phyloP scores from a whole-genome alignment of 2,329 filamentous ascomycete genomes.

The Colletotrichum brevisporum region DNA sequence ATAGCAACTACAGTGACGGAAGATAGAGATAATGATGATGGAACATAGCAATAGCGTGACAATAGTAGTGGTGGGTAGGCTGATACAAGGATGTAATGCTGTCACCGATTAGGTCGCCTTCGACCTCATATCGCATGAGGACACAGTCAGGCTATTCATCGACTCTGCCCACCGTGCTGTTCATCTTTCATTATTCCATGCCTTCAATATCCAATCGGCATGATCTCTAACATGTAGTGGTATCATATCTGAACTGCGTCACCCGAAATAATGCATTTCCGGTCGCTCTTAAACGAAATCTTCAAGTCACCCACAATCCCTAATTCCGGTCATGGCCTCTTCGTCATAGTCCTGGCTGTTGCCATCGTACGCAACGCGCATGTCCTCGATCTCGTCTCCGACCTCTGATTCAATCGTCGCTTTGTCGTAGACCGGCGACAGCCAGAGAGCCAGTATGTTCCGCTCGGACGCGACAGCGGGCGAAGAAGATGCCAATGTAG shows the following conservation, averaged over 20 bases:
- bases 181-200: neutral
- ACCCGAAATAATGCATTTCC: neutral
- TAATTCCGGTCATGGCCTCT: conserved; percentile 40
- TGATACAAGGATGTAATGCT: no score
- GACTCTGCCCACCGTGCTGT: no score
- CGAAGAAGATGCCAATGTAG: conserved; percentile 92
- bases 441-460: conserved; percentile 79
- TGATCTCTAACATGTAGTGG: conserved; percentile 7
- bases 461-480: conserved; percentile 80
- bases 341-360: conserved; percentile 57
- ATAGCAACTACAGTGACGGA: no score
- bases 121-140: no score
- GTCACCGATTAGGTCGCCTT: no score
- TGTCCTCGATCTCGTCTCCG: conserved; percentile 72
- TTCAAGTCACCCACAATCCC: conserved; percentile 20
- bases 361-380: conserved; percentile 62
- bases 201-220: neutral
- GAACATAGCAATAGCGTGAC: no score
- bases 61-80: no score
- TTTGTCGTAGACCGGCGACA: conserved; percentile 84
- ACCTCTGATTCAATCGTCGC: conserved; percentile 83
- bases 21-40: no score
- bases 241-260: conserved; percentile 33
- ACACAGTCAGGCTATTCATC: no score
- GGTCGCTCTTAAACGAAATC: neutral